These are phyloP conservation scores for Nematocida ironsii DNA, from an alignment of 371 early-diverging fungal species.

Conservation along the genomic window DNA sequence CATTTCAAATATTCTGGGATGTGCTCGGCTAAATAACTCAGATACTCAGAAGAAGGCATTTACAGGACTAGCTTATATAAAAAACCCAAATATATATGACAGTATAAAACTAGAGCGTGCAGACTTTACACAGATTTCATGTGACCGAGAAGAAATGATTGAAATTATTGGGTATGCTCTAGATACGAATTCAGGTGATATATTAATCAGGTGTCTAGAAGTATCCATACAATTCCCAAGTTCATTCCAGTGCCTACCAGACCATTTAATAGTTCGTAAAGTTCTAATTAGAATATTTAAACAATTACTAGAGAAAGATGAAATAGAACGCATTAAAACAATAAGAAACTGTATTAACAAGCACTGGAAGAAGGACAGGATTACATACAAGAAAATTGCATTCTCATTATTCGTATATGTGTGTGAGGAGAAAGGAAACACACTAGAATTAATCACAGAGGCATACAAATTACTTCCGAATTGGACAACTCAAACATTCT, in stretches of 20 bases:
- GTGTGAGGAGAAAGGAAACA: background rate
- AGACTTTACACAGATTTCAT: background rate
- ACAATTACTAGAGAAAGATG: background rate
- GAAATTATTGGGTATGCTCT: background rate
- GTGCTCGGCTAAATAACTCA: background rate
- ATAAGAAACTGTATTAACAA: background rate
- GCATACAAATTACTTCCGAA: background rate
- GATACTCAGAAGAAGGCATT: background rate
- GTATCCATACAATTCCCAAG: background rate
- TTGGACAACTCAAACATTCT: background rate
- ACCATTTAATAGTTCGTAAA: background rate
- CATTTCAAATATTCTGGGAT: background rate
- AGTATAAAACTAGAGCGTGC: background rate
- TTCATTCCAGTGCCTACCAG: background rate
- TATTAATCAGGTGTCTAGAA: background rate
- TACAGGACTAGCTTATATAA: background rate
- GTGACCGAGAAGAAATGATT: background rate
- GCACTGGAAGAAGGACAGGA: background rate
- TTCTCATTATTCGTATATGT: background rate
- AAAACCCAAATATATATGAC: background rate
- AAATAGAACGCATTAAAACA: background rate
- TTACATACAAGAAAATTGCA: background rate
- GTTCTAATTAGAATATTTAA: background rate
- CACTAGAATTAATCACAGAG: background rate
- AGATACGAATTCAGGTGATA: background rate